Evolutionary conservation across 805 yeast species (phyloP), one percentile per base, ranked within the genome.

Genomic region (Kluyveromyces siamensis): DNA sequence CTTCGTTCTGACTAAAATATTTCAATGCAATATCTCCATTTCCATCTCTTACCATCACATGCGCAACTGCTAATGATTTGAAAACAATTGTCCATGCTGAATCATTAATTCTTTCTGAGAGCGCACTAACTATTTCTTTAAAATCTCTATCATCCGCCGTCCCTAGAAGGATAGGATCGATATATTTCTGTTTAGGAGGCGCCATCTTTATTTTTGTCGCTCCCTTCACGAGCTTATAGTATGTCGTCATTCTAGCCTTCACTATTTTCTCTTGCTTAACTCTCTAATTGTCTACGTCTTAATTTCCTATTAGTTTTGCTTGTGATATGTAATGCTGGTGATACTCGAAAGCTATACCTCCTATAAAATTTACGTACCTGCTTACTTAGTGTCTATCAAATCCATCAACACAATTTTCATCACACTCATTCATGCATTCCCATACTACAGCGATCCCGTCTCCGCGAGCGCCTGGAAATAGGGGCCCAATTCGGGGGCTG

Each of bases 111-210:
- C 96, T 71, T 16, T 63, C 59, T 33, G 73, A 73, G 48, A 91
- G 69, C 1, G 86, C 73, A 45, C 74, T 72, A 80, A 90, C 81
- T 37, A 90, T 83, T 18, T 81, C 78, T 50, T 72, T 72, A 58
- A 91, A 81, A 55, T 86, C 75, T 6, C 54, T 58, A 17, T 57
- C 61, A 44, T 59, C 56, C 11, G 68, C 54, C 0, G 77, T 68
- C 8, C 75, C 72, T 41, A 71, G 75, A 33, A 93, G 73, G 46
- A 93, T 87, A 1, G 98, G 98, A 69, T 91, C 98, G 47, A 93
- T 81, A 63, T 93, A 93, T 66, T 93, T 93, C 37, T 95, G 84
- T 68, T 93, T 93, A 7, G 99, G 99, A n/a, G 98, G 96, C 10
- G 98, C 98, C 70, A 87, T 77, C 80, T 82, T 82, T 35, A 81